These are phyloP conservation scores for Castanopsis chinensis DNA, from an alignment of 306 rosid genomes.

Conservation along the genomic window DNA sequence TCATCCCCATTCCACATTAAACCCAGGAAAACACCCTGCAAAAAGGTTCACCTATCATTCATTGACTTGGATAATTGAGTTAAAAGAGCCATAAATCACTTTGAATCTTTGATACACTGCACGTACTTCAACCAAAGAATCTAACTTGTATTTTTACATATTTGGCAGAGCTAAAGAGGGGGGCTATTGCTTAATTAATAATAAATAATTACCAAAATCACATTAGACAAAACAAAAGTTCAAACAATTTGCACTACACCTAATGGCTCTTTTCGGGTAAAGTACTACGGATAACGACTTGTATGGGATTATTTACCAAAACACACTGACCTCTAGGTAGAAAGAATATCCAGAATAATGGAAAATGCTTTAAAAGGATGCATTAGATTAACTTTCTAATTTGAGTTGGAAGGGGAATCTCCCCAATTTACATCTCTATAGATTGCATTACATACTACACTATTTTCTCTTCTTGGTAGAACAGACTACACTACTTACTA, in stretches of 20 bases:
- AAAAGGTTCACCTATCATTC: background rate
- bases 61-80: background rate
- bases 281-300: no score
- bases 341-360: background rate
- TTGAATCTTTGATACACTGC: background rate
- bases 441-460: constrained; percentile 5
- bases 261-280: background rate
- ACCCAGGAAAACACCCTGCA: background rate
- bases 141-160: no score
- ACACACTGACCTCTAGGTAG: no score
- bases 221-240: background rate
- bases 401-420: background rate
- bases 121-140: background rate
- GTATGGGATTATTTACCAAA: no score
- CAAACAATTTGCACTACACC: background rate
- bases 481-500: background rate
- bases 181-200: no score
- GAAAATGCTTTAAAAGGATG: background rate
- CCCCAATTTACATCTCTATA: constrained; percentile 25
- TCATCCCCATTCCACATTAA: no score
- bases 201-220: background rate
- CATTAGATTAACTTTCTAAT: background rate
- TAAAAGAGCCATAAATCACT: background rate
- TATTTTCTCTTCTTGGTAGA: background rate
- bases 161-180: no score